Evolutionary conservation across 1,284 basidiomycete species (phyloP).

Genomic region (Mrakiaceae sp.): DNA sequence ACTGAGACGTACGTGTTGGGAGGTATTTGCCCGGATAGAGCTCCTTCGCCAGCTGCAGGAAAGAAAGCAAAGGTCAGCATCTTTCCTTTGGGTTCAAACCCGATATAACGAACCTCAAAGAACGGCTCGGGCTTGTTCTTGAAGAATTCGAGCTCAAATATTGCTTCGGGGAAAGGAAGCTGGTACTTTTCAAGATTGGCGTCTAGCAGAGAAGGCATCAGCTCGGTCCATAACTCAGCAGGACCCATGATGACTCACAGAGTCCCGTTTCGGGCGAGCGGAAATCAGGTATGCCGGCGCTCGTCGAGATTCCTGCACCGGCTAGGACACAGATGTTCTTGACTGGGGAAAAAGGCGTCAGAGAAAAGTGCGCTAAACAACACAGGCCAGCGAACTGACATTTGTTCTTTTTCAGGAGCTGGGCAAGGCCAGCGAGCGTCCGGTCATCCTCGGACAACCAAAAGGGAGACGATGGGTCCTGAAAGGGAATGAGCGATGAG

Average conservation of each 20-base stretch:
- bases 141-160: constrained; percentile 42
- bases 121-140: constrained; percentile 27
- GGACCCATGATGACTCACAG: constrained; percentile 19
- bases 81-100: constrained; percentile 6
- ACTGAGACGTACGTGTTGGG: neutral
- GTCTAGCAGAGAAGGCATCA: constrained; percentile 19
- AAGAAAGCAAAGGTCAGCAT: constrained; percentile 32
- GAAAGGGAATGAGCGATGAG: too few species aligned
- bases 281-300: constrained; percentile 39
- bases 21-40: constrained; percentile 50
- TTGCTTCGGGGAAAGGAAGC: constrained; percentile 44
- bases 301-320: constrained; percentile 42
- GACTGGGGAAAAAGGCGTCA: constrained; percentile 19
- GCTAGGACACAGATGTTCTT: constrained; percentile 40
- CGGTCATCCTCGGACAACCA: constrained; percentile 15
- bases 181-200: constrained; percentile 42
- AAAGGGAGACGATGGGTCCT: too few species aligned
- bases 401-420: constrained; percentile 31
- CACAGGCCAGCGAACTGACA: constrained; percentile 19
- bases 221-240: too few species aligned
- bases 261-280: constrained; percentile 41
- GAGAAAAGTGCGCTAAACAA: neutral
- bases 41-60: constrained; percentile 79
- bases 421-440: constrained; percentile 26
- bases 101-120: neutral